These are phyloP conservation scores for Eucalyptus marginata DNA, from an alignment of 345 rosid species.

Conservation along the genomic window DNA sequence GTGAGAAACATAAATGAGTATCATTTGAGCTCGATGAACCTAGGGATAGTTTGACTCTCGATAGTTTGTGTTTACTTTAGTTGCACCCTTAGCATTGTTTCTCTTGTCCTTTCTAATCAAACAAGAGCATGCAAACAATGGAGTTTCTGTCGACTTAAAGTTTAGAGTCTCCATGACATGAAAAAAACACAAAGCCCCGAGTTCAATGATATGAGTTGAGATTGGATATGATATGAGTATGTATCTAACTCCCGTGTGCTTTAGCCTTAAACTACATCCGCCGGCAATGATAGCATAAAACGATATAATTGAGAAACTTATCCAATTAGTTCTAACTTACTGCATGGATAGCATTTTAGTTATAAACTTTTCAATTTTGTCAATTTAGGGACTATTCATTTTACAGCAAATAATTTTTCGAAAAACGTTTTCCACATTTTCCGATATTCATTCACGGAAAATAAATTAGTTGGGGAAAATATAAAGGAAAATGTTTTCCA, in stretches of 20 bases:
- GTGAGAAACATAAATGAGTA: background rate
- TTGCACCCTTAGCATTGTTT: background rate
- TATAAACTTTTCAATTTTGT: too few relatives aligned
- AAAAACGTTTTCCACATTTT: too few relatives aligned
- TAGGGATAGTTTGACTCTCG: background rate
- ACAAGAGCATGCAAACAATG: background rate
- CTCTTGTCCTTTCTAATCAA: background rate
- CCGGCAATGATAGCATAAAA: background rate
- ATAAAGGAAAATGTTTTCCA: too few relatives aligned
- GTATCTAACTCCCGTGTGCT: background rate
- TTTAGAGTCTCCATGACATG: background rate
- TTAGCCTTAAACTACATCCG: background rate
- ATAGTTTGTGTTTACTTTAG: background rate
- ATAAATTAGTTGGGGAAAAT: too few relatives aligned
- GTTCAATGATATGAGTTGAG: background rate
- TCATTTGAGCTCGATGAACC: background rate
- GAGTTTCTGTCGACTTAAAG: background rate
- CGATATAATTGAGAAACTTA: background rate
- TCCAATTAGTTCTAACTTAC: too few relatives aligned
- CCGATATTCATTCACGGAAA: too few relatives aligned
- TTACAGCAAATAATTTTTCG: too few relatives aligned
- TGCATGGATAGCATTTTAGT: background rate
- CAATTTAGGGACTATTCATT: too few relatives aligned
- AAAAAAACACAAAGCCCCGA: background rate
- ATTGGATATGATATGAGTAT: background rate